Evolutionary conservation across 352 stramenopile species (phyloP), one percentile per base, ranked within the genome.

Genomic region (Blastocystis sp.): DNA sequence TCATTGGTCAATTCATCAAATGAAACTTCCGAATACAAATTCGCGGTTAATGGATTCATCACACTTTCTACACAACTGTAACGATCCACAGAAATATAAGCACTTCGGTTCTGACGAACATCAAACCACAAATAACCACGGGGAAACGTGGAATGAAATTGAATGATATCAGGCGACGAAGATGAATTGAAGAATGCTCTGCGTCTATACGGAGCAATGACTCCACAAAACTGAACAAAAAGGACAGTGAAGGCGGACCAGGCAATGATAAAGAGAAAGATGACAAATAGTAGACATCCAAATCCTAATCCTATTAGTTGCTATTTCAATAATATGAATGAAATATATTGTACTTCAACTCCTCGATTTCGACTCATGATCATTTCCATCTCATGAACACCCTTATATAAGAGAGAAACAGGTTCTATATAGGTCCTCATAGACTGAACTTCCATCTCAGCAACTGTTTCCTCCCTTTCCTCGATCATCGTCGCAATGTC

Each of bases 211-310:
- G 73, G 35, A 44, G 48, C 33, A 48, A 84, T 27, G 0, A 66
- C 42, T 15, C 73, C 73, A 44, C 73, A 84, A 44, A 66, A 84
- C 73, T 84, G 73, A 44, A 27, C 42, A 42, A 68, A 84, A 44
- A 84, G 48, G 1, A 66, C 30, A 9, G 44, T 30, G 15, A 66
- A 54, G 1, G 53, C 35, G 27, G 27, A n/a, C 17, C 27, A 56
- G 17, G 53, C 48, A 37, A 84, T 33, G 5, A 84, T 3, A 1
- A 37, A 27, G 56, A 44, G 2, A 17, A 62, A 66, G 22, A 42
- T 13, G 11, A 19, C 13, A 9, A 68, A 62, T 5, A 84, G 1
- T 0, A 48, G 19, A 15, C 9, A 37, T 19, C 51, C 51, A 24
- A 66, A n/a, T 35, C 9, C 22, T 27, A 64, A 24, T 9, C 19